Evolutionary conservation across 345 rosid species (phyloP).

Genomic region (Melaleuca alternifolia): DNA sequence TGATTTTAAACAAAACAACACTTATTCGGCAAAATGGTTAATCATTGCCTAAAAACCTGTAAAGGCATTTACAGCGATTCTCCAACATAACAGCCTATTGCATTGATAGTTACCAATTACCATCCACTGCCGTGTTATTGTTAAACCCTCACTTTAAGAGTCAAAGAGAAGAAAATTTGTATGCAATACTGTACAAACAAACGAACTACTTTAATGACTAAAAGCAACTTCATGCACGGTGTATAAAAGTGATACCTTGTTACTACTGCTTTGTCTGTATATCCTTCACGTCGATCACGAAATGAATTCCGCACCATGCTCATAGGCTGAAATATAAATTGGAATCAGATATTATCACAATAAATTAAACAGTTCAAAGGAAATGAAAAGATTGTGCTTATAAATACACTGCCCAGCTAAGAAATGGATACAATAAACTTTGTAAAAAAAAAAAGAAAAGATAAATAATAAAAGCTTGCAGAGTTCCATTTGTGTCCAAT

Average conservation of each 20-base stretch:
- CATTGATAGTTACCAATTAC: background rate
- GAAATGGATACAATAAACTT: background rate
- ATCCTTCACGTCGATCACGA: slow-evolving; percentile 79
- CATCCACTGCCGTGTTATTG: background rate
- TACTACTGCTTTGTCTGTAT: slow-evolving; percentile 72
- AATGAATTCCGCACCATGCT: slow-evolving; percentile 74
- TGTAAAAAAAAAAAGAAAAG: background rate
- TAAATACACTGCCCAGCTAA: background rate
- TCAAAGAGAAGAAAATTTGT: background rate
- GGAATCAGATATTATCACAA: slow-evolving; percentile 8
- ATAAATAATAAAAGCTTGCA: background rate
- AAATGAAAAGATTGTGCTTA: background rate
- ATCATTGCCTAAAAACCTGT: background rate
- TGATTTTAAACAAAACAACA: background rate
- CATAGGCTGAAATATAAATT: slow-evolving; percentile 58
- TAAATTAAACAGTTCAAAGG: background rate
- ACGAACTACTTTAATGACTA: background rate
- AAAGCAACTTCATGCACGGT: background rate
- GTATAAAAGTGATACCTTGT: slow-evolving; percentile 41
- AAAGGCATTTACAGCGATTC: background rate
- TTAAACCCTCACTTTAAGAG: background rate
- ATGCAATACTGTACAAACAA: background rate
- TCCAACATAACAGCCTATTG: background rate
- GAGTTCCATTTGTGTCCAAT: background rate
- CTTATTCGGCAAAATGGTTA: background rate